These are phyloP conservation scores for Thelephora aurantiotincta DNA, from an alignment of 768 basidiomycete species.

Conservation along the genomic window DNA sequence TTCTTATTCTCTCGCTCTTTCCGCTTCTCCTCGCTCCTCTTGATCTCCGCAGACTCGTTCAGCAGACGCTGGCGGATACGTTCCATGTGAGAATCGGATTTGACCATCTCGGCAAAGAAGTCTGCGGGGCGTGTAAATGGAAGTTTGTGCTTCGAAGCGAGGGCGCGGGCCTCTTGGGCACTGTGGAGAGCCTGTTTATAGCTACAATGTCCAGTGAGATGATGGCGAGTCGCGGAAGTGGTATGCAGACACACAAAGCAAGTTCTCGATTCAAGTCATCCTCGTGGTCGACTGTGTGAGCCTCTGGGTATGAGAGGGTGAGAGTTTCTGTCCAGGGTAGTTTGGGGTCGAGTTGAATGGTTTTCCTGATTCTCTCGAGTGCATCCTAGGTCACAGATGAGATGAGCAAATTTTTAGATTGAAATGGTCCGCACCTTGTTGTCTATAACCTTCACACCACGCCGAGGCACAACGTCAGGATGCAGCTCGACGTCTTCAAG, in stretches of 20 bases:
- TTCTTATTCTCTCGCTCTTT: conserved; percentile 93
- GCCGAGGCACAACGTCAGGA: conserved; percentile 67
- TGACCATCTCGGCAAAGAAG: conserved; percentile 99
- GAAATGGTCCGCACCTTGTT: conserved; percentile 44
- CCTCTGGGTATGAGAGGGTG: conserved; percentile 53
- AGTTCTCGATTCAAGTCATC: conserved; percentile 92
- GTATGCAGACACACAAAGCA: conserved; percentile 56
- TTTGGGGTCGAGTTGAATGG: conserved; percentile 58
- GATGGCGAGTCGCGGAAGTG: background rate
- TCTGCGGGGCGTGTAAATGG: conserved; percentile 87
- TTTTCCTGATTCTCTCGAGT: conserved; percentile 66
- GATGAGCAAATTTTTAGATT: background rate
- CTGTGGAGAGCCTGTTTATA: conserved; percentile 91
- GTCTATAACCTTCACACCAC: conserved; percentile 57
- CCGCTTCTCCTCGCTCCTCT: conserved; percentile 83
- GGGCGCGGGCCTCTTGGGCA: conserved; percentile 57
- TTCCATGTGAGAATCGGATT: conserved; percentile 95
- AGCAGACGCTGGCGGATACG: conserved; percentile 81
- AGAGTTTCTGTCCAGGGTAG: conserved; percentile 82
- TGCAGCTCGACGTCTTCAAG: conserved; percentile 48
- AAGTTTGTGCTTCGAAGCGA: conserved; percentile 67
- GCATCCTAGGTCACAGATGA: conserved; percentile 35
- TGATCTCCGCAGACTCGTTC: conserved; percentile 79
- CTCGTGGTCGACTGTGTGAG: conserved; percentile 61
- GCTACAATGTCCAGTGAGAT: conserved; percentile 26